Conservation (phyloP, 768 basidiomycete genomes). For the Panaeolus cyanescens region DNA sequence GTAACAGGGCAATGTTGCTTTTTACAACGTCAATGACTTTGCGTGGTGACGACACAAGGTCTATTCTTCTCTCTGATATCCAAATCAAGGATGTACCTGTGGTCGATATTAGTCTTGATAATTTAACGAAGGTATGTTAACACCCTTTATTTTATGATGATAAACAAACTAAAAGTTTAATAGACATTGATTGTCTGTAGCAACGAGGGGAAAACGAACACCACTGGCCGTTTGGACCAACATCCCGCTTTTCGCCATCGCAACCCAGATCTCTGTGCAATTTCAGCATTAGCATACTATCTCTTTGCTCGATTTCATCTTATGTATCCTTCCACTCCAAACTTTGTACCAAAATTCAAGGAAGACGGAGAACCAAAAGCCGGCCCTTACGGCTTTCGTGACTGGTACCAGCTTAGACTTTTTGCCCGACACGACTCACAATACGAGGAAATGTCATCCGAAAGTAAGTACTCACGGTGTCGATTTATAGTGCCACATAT, state of each 20-base stretch:
- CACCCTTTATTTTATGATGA: neutral
- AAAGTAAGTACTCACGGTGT: neutral
- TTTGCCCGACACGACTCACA: neutral
- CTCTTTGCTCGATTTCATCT: slow-evolving; percentile 32
- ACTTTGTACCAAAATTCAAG: slow-evolving; percentile 20
- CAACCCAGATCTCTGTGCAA: slow-evolving; percentile 25
- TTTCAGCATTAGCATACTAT: slow-evolving; percentile 24
- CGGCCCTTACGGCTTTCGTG: neutral
- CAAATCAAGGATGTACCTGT: neutral
- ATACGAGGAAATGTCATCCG: neutral
- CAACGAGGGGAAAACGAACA: slow-evolving; percentile 32
- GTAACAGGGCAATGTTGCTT: neutral
- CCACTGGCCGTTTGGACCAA: slow-evolving; percentile 29
- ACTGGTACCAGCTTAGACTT: neutral
- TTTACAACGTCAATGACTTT: neutral
- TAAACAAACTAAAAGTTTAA: neutral
- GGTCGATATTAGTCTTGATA: neutral
- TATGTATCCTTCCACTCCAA: slow-evolving; percentile 9
- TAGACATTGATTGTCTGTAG: slow-evolving; percentile 28
- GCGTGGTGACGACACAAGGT: neutral
- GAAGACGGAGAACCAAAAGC: neutral
- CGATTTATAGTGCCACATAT: neutral
- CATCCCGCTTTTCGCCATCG: slow-evolving; percentile 29
- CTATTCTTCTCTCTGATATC: neutral
- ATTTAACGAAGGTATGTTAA: neutral